phyloP scores from a whole-genome alignment of 805 yeast genomes.

The Kazachstania africana region DNA sequence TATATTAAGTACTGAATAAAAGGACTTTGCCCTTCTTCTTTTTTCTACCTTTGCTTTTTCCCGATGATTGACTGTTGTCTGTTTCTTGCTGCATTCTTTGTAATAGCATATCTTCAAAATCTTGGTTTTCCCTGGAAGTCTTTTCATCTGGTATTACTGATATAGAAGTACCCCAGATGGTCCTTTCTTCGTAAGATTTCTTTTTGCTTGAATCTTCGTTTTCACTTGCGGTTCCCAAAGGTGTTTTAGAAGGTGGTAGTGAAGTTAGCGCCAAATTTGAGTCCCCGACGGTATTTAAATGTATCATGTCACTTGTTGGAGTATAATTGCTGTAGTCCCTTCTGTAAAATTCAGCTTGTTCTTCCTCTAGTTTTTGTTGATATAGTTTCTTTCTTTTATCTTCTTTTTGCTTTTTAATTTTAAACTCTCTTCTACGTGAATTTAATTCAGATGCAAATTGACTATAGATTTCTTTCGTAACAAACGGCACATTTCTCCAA shows the following conservation, averaged over 20 bases:
- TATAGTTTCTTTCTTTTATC: slow-evolving; percentile 49
- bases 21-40: slow-evolving; percentile 33
- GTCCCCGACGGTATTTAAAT: slow-evolving; percentile 20
- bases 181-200: slow-evolving; percentile 30
- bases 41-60: slow-evolving; percentile 27
- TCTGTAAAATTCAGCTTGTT: slow-evolving; percentile 46
- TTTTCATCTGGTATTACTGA: slow-evolving; percentile 24
- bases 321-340: slow-evolving; percentile 39
- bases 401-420: slow-evolving; percentile 41
- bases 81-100: slow-evolving; percentile 36
- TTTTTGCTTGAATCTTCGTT: not conserved
- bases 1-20: slow-evolving; percentile 13
- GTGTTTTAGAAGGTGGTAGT: not conserved
- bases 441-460: slow-evolving; percentile 43
- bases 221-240: not conserved
- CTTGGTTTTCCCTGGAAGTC: slow-evolving; percentile 34
- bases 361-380: slow-evolving; percentile 44
- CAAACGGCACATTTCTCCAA: slow-evolving; percentile 44
- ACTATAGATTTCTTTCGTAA: slow-evolving; percentile 34
- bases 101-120: slow-evolving; percentile 38
- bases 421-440: slow-evolving; percentile 42
- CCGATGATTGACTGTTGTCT: slow-evolving; percentile 1
- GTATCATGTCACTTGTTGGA: slow-evolving; percentile 20
- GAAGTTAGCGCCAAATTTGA: slow-evolving; percentile 1
- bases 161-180: slow-evolving; percentile 66